Conservation (phyloP, 805 yeast genomes). For the Metschnikowia orientalis region DNA sequence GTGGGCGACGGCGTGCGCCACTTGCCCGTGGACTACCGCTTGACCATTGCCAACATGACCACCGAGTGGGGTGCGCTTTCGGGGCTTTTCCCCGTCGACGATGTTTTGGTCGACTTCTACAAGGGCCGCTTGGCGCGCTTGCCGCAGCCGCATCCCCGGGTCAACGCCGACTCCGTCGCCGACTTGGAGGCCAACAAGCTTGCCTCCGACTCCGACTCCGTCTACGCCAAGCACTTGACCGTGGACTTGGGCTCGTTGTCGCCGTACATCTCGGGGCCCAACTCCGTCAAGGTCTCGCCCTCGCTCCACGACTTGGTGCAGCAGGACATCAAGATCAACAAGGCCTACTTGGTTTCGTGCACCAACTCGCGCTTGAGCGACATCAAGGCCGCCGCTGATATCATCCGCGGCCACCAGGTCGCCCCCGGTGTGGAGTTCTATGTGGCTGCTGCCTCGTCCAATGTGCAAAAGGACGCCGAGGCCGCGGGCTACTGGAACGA, state of each 20-base stretch:
- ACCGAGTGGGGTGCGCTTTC: constrained; percentile 59
- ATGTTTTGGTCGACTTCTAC: constrained; percentile 73
- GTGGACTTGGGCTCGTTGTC: constrained; percentile 77
- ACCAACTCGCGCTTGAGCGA: constrained; percentile 93
- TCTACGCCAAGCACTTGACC: constrained; percentile 81
- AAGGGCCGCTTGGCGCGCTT: constrained; percentile 53
- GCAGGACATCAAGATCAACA: constrained; percentile 73
- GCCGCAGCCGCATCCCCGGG: constrained; percentile 78
- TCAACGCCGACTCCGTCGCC: constrained; percentile 58
- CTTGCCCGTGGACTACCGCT: constrained; percentile 56
- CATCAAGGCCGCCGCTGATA: constrained; percentile 89
- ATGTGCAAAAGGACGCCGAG: constrained; percentile 91
- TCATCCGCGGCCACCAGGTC: constrained; percentile 75
- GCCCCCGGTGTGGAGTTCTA: constrained; percentile 92
- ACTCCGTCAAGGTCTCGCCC: constrained; percentile 88
- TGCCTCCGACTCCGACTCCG: constrained; percentile 70
- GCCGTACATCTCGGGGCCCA: constrained; percentile 94
- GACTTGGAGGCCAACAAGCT: constrained; percentile 41
- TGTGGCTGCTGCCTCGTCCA: constrained; percentile 94
- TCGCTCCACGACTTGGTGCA: constrained; percentile 70
- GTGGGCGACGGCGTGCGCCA: constrained; percentile 72
- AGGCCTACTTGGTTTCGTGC: constrained; percentile 97
- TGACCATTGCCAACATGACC: constrained; percentile 23
- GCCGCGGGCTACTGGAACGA: constrained; percentile 88
- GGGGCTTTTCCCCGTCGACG: constrained; percentile 96